Evolutionary conservation across 2,329 filamentous ascomycete species (phyloP), one percentile per base, ranked within the genome.

Genomic region (Ophiostoma tasmaniense): DNA sequence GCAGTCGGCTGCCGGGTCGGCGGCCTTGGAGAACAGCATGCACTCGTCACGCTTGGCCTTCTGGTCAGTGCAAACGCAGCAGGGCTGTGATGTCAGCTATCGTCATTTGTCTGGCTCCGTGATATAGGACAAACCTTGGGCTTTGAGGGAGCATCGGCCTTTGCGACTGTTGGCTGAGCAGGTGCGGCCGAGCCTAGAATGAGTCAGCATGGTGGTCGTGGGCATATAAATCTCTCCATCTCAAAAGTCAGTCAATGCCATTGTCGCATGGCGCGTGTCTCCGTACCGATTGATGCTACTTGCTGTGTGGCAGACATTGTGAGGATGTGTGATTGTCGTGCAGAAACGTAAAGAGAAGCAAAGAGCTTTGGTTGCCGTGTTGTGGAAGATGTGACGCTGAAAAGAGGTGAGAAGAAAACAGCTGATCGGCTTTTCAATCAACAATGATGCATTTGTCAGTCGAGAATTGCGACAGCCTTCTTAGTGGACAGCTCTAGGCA

Each of bases 31-130:
- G 83, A 98, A 97, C 69, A 99, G 90, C 94, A 99, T 98, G 84
- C 95, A 99, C 81, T 99, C 93, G 81, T 99, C 95, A 72, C 95
- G 92, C 74, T 86, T 86, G 52, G 91, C 84, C 80, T 99, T 99
- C 80, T 99, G 93, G 62, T 95, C 88, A 78, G 93, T 97, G 87
- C 95, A 99, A 37, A 98, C 95, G 78, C 95, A 98, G 86, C 95
- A 98, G 61, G 94, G 94, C 92, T 97, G 76, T 70, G 1, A 1
- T 61, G 22, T 65, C 50, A 66, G 64, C 17, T 62, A 7, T n/a
- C 2, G 10, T 25, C 11, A 6, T 8, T n/a, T 39, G 37, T 39
- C 37, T 39, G 5, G 2, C 33, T 33, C 33, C 5, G 11, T 39
- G 37, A 5, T 33, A n/a, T 55, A 2, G 7, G 13, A 70, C 67